Base-by-base conservation (phyloP, 495 filamentous ascomycete genomes). In the Aspergillus funiculosus region DNA sequence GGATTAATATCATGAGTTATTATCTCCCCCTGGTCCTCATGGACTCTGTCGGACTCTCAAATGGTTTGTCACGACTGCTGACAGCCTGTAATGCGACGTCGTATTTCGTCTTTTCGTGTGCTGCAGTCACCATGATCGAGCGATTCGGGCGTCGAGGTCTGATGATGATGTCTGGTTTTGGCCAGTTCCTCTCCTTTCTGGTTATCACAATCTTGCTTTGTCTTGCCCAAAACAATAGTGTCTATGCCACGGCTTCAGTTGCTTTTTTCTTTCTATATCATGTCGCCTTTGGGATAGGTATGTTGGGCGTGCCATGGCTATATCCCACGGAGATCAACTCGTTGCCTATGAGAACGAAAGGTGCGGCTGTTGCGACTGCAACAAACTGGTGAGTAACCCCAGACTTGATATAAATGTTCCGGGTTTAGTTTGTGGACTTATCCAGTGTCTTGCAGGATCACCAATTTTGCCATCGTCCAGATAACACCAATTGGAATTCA, bases 281-380 rank as follows among this genome's bases (percentile, higher is more conserved):
- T 41, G 65, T 67, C 32, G 64, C 57, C 44, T 80, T 80, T 43
- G 76, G 73, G 5, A 64, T 79, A 32, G 77, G 74, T 3, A 75
- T 73, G 72, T 68, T 77, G 4, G 73, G 74, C n/a, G 69, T 75
- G 4, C 74, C 75, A 0, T 81, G 77, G 78, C 62, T 83, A 1
- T 85, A 81, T 55, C 76, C 78, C 3, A 77, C 79, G 11, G 81
- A 83, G 52, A 78, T 83, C 58, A 80, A 76, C 51, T 71, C 71
- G 17, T 60, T 82, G 2, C 63, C 67, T 4, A 79, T 79, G 69
- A 56, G 77, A 10, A 76, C 74, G 1, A 78, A 81, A 50, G 77
- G 73, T 1, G 75, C 77, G 0, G 78, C 77, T 0, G 52, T 78
- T 2, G 76, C 73, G 1, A 81, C 81, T 4, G 79, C 75, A 2